Evolutionary conservation across 805 yeast genomes (phyloP).

Genomic region (Metschnikowia henanensis): DNA sequence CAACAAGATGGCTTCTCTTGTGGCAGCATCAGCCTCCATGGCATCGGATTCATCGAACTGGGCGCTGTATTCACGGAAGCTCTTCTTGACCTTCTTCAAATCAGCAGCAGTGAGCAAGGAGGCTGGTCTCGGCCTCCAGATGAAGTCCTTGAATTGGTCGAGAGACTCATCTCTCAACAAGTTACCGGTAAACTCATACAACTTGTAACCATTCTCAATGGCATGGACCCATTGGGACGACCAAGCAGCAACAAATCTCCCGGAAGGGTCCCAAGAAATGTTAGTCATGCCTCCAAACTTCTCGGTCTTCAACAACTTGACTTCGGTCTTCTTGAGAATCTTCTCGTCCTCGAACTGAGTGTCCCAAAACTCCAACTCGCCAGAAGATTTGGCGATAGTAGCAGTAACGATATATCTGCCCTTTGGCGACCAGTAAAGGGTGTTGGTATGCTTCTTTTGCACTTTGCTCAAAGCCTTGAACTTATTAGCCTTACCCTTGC

Average conservation of each 20-base stretch:
- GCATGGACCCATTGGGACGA: slow-evolving; percentile 83
- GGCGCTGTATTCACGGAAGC: slow-evolving; percentile 83
- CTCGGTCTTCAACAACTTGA: slow-evolving; percentile 61
- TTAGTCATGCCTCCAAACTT: slow-evolving; percentile 79
- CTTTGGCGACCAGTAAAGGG: slow-evolving; percentile 85
- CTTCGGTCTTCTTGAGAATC: slow-evolving; percentile 43
- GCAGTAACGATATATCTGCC: slow-evolving; percentile 78
- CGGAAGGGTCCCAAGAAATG: slow-evolving; percentile 93
- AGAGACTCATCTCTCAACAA: slow-evolving; percentile 71
- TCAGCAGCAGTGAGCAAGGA: slow-evolving; percentile 73
- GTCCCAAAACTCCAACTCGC: slow-evolving; percentile 85
- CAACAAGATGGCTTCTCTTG: slow-evolving; percentile 81
- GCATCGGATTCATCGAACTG: slow-evolving; percentile 94
- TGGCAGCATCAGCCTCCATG: slow-evolving; percentile 92
- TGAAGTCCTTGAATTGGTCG: slow-evolving; percentile 83
- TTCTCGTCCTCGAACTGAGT: slow-evolving; percentile 76
- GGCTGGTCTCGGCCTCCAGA: slow-evolving; percentile 98
- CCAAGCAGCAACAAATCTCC: slow-evolving; percentile 86
- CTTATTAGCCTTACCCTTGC: slow-evolving; percentile 47
- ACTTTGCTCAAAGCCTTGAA: slow-evolving; percentile 64
- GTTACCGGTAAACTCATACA: slow-evolving; percentile 83
- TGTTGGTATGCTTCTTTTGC: slow-evolving; percentile 65
- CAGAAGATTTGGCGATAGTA: slow-evolving; percentile 47
- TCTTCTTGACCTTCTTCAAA: slow-evolving; percentile 87
- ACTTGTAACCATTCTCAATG: slow-evolving; percentile 86